Evolutionary conservation across 768 basidiomycete species (phyloP).

Genomic region (Tylopilus cervinicoccineus): DNA sequence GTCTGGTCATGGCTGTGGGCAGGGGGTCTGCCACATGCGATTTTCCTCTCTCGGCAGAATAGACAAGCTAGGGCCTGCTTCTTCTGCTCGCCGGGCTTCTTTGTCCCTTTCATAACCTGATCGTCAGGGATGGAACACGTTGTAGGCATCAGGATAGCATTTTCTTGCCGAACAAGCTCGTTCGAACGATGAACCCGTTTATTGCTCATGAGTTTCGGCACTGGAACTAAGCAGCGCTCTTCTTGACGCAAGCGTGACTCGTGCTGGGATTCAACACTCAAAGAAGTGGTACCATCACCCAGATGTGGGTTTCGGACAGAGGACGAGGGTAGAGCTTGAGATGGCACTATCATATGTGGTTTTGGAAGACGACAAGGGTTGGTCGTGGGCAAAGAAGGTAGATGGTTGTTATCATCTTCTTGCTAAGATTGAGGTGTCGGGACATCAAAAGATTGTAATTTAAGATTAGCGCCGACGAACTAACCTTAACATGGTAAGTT

Average conservation of each 20-base stretch:
- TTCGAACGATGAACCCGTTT: conserved; percentile 28
- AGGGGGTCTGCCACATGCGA: conserved; percentile 44
- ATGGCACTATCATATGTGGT: conserved; percentile 22
- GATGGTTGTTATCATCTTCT: conserved; percentile 20
- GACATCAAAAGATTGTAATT: conserved; percentile 22
- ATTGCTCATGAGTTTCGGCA: conserved; percentile 21
- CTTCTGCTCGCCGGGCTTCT: conserved; percentile 37
- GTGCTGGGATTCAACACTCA: conserved; percentile 17
- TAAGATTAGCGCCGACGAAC: conserved; percentile 27
- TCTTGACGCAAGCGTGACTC: conserved; percentile 24
- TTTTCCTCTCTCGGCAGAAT: conserved; percentile 49
- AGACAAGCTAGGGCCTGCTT: conserved; percentile 46
- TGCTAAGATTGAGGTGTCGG: conserved; percentile 26
- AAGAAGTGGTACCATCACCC: conserved; percentile 3
- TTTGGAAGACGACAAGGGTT: conserved; percentile 21
- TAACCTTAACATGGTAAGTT: conserved; percentile 30
- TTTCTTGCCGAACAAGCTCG: conserved; percentile 29
- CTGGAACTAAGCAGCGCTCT: conserved; percentile 18
- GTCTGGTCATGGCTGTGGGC: conserved; percentile 35
- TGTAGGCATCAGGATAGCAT: conserved; percentile 18
- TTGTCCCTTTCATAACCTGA: conserved; percentile 28
- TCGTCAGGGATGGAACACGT: conserved; percentile 35
- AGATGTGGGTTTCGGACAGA: conserved; percentile 15
- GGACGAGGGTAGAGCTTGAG: conserved; percentile 17
- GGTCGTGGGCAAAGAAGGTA: conserved; percentile 16